Conservation (phyloP, 2,329 filamentous ascomycete species). For the Aspergillus alliaceus region DNA sequence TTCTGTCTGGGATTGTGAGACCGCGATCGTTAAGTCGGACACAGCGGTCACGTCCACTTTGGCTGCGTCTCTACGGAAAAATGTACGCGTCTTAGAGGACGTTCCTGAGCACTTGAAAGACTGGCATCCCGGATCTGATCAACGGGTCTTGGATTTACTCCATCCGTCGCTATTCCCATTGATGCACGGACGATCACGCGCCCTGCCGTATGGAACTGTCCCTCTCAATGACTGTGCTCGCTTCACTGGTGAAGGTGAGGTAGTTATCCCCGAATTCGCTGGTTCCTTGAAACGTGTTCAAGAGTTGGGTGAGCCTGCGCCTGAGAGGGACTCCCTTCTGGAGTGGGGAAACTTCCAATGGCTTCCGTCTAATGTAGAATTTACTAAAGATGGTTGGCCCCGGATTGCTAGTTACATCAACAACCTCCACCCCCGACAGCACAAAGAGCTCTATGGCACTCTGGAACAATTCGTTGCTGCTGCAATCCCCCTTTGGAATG, state of each 20-base stretch:
- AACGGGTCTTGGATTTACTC: constrained; percentile 62
- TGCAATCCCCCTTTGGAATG: constrained; percentile 50
- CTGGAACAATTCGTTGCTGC: constrained; percentile 39
- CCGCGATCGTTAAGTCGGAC: constrained; percentile 34
- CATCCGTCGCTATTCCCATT: constrained; percentile 57
- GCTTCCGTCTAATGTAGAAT: constrained; percentile 42
- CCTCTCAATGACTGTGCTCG: constrained; percentile 23
- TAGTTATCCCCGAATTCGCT: neutral
- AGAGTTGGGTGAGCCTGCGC: neutral
- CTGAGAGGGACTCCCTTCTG: constrained; percentile 17
- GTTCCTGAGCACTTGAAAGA: constrained; percentile 51
- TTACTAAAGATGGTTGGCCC: constrained; percentile 16
- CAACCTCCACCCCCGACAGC: constrained; percentile 40
- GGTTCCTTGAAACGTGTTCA: neutral
- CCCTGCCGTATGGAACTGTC: constrained; percentile 21
- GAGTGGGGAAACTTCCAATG: constrained; percentile 42
- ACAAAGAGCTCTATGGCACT: constrained; percentile 33
- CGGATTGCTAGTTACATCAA: constrained; percentile 45
- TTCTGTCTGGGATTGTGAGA: neutral
- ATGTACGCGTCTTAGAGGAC: constrained; percentile 53
- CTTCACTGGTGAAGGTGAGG: constrained; percentile 11
- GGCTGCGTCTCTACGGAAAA: constrained; percentile 44
- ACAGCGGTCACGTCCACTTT: constrained; percentile 42
- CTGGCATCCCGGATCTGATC: constrained; percentile 61
- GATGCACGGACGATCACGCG: constrained; percentile 27